Conservation (phyloP, 2,329 filamentous ascomycete species). For the Fusarium denticulatum region DNA sequence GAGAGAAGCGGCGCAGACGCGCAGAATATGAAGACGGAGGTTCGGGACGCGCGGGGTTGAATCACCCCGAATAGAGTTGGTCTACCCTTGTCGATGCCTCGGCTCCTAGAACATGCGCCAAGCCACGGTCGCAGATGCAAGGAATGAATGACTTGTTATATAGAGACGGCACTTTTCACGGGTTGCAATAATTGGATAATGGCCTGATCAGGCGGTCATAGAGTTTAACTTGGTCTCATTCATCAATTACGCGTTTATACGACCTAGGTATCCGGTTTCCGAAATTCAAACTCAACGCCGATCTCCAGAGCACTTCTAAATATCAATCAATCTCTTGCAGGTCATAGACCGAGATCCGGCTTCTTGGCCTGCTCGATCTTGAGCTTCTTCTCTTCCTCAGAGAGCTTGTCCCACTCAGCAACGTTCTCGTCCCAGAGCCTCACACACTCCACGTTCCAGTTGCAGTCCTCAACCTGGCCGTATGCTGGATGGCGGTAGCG, state of each 20-base stretch:
- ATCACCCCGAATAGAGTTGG: not conserved
- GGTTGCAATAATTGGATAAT: not conserved
- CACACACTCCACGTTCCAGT: constrained; percentile 74
- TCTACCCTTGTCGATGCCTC: constrained; percentile 9
- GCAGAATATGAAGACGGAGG: not conserved
- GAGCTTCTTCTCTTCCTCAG: constrained; percentile 67
- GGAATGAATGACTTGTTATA: not conserved
- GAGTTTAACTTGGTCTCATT: not conserved
- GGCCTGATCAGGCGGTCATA: not conserved
- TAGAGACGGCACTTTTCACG: not conserved
- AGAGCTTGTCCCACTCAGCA: constrained; percentile 66
- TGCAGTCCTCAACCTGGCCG: constrained; percentile 76
- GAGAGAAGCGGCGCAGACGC: not conserved
- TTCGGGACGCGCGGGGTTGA: constrained; percentile 24
- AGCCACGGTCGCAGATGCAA: constrained; percentile 7
- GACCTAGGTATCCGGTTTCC: constrained; percentile 9
- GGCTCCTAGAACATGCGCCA: constrained; percentile 14
- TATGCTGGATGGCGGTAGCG: constrained; percentile 74
- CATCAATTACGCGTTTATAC: not conserved
- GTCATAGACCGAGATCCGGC: constrained; percentile 3
- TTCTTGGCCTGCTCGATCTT: constrained; percentile 50
- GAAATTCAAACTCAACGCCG: constrained; percentile 23
- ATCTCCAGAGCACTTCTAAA: constrained; percentile 3
- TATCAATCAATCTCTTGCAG: not conserved
- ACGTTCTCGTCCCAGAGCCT: constrained; percentile 72